Evolutionary conservation across 2,329 filamentous ascomycete species (phyloP), one percentile per base, ranked within the genome.

Genomic region (Ophiognomonia clavigignenti-juglandacearum): DNA sequence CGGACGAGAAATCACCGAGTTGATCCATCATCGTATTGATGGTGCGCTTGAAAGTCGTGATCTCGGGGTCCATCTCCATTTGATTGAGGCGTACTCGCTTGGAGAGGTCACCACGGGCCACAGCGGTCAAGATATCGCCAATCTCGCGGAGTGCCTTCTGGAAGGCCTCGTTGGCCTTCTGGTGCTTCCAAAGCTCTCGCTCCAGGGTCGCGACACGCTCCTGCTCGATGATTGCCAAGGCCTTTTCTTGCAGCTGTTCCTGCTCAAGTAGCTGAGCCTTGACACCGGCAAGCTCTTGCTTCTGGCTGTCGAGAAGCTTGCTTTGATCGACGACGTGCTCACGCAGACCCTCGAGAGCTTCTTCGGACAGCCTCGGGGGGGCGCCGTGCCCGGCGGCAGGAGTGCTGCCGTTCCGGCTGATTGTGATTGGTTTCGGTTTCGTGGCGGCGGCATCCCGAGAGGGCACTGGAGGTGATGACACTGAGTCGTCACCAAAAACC

Each of bases 1-100:
- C 91, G 66, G 88, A 95, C 55, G 92, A 92, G 67, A 97, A 97
- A 51, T 95, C 88, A 64, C 96, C 91, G 50, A 97, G 77, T 67
- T 96, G 92, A 63, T 97, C 92, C 82, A 97, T 95, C 92, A 97
- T 97, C 56, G 88, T 95, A 66, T 97, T 97, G 72, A 97, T 97
- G 53, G 92, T 96, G 59, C 89, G 85, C 71, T 97, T 97, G 75
- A 97, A 97, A 9, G 89, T 91, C 23, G 90, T 93, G 61, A 97
- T 97, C 75, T 97, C 92, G 23, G 91, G 90, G 74, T 97, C 92
- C 85, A 96, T 93, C 71, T 97, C 92, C 56, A 95, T 85, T 4
- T 88, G 87, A 64, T 96, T 93, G 65, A 97, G 95, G 60, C 92
- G 82, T 54, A 96, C 92, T 70, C 96, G 95, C 75, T 96, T 96